Base-by-base conservation (phyloP, 1,139 yeast species). In the Williopsis jadinii region DNA sequence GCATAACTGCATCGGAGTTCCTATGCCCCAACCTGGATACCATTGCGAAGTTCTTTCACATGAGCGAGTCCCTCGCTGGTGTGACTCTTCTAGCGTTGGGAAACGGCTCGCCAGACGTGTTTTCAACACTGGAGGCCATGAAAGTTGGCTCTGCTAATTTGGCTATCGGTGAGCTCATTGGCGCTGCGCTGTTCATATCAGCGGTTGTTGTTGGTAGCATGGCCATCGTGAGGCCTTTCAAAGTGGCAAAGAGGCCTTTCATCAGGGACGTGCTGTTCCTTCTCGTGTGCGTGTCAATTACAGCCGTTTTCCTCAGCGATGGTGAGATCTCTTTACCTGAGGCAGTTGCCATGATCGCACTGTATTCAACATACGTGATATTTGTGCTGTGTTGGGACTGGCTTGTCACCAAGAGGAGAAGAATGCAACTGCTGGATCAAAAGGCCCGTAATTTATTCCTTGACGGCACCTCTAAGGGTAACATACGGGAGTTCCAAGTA, bases 81-180 rank as follows among this genome's bases (percentile, higher is more conserved):
- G 78, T 90, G 52, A 90, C 97, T 0, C 67, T 90, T 39, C 66
- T 92, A 45, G 96, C 98, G 0, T 69, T 90, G 49, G 97, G 97
- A 1, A 92, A 92, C 59, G 94, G 95, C 9, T 73, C 95, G 0
- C 96, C 97, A 0, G 98, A 92, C 62, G 79, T 92, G 8, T 73
- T 88, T 37, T 76, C 94, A 35, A 87, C 96, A 0, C 84, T 78
- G 56, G 83, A 84, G 35, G 95, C 96, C 3, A 76, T 88, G 76
- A 71, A 71, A 41, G 63, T 77, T 4, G 82, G 77, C 11, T 75
- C 84, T 9, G 79, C 84, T 2, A 73, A 86, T 11, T 66, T 92
- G 59, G 97, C 97, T 0, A 64, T 92, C 8, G 94, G 97, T 3
- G 97, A 90, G 60, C 66, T 90, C 30, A 63, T 86, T 34, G 97